Evolutionary conservation across 2,329 filamentous ascomycete species (phyloP).

Genomic region (Aspergillus transmontanensis): DNA sequence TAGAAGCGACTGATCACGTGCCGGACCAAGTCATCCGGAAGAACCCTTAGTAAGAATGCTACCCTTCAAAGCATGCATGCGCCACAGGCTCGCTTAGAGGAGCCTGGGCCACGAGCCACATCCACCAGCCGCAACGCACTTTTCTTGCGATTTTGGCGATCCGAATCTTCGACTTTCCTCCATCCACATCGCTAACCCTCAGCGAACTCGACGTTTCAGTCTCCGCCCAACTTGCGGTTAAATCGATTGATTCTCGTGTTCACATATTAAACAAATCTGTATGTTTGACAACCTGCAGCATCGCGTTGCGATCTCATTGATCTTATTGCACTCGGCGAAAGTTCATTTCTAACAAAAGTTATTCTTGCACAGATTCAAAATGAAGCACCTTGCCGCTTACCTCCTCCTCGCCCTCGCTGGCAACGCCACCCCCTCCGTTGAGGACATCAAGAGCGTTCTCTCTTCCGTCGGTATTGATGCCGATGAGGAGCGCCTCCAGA

Average conservation of each 20-base stretch:
- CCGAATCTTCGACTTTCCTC: slow-evolving; percentile 30
- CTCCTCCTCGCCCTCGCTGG: slow-evolving; percentile 93
- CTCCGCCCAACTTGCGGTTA: slow-evolving; percentile 97
- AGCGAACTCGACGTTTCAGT: slow-evolving; percentile 97
- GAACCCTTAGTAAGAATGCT: slow-evolving; percentile 7
- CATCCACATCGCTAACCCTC: slow-evolving; percentile 33
- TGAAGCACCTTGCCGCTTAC: slow-evolving; percentile 99
- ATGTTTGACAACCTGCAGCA: slow-evolving; percentile 18
- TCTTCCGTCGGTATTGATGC: slow-evolving; percentile 93
- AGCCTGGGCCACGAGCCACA: slow-evolving; percentile 36
- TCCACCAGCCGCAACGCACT: slow-evolving; percentile 38
- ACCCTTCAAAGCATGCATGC: slow-evolving; percentile 12
- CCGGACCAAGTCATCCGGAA: slow-evolving; percentile 1
- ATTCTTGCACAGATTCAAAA: slow-evolving; percentile 62
- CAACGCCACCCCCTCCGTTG: slow-evolving; percentile 82
- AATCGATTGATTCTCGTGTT: slow-evolving; percentile 88
- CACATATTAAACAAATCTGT: slow-evolving; percentile 36
- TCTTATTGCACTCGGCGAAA: background rate
- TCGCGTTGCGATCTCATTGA: background rate
- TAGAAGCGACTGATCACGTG: slow-evolving; percentile 34
- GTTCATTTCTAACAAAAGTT: slow-evolving; percentile 5
- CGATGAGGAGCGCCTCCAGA: slow-evolving; percentile 80
- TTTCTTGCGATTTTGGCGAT: slow-evolving; percentile 36
- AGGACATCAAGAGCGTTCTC: slow-evolving; percentile 86
- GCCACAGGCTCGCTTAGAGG: slow-evolving; percentile 43